phyloP scores from a whole-genome alignment of 148 eudicot genomes.

The Cornus florida region DNA sequence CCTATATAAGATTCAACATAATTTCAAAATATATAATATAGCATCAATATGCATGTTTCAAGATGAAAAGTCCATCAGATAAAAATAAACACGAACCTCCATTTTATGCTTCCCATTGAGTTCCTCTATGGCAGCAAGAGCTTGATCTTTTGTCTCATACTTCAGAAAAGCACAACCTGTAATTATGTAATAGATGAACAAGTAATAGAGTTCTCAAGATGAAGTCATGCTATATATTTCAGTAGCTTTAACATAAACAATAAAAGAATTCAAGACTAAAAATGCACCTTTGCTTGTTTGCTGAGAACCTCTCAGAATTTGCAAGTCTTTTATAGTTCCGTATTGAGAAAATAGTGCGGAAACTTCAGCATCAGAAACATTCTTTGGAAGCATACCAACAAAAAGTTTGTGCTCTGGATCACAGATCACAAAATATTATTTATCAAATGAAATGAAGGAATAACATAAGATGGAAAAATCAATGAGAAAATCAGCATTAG shows the following conservation, averaged over 20 bases:
- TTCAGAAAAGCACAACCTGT: slow-evolving; percentile 96
- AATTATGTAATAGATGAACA: slow-evolving; percentile 7
- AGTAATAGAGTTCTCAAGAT: slow-evolving; percentile 6
- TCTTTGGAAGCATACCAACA: slow-evolving; percentile 99
- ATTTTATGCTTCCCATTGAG: slow-evolving; percentile 85
- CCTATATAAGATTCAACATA: too few species aligned
- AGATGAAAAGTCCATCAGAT: background rate
- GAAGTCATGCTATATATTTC: slow-evolving; percentile 1
- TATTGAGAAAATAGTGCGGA: slow-evolving; percentile 86
- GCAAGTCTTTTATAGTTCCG: slow-evolving; percentile 85
- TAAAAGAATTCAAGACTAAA: background rate
- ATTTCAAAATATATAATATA: too few species aligned
- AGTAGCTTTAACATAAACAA: background rate
- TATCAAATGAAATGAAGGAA: slow-evolving; percentile 4
- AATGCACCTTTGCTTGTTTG: slow-evolving; percentile 93
- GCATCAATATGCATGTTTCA: background rate
- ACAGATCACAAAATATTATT: slow-evolving; percentile 11
- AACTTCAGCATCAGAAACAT: slow-evolving; percentile 82
- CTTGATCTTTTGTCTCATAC: slow-evolving; percentile 94
- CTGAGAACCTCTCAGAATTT: slow-evolving; percentile 90
- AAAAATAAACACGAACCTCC: slow-evolving; percentile 65
- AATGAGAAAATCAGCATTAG: slow-evolving; percentile 5
- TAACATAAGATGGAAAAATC: background rate
- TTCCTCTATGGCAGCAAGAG: slow-evolving; percentile 88
- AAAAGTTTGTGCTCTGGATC: slow-evolving; percentile 90